Conservation (phyloP, 139 green algal genomes). For the Spirogloea muscicola region DNA sequence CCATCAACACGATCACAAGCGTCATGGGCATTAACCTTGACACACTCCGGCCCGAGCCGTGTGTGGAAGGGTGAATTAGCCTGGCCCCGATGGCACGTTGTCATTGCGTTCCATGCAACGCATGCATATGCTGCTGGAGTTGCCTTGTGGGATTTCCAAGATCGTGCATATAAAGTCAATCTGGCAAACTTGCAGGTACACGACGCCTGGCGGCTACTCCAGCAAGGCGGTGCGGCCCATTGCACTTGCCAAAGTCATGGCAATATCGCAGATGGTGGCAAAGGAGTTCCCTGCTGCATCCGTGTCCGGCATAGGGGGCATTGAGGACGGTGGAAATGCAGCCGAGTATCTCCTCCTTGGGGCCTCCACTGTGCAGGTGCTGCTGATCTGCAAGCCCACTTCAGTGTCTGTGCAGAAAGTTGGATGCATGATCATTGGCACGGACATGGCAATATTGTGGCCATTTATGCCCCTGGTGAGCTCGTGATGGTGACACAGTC, state of each 20-base stretch:
- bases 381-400: no score
- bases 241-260: constrained; percentile 81
- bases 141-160: neutral
- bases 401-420: no score
- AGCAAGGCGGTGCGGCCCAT: constrained; percentile 93
- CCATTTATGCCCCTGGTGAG: no score
- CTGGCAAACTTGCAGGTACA: constrained; percentile 64
- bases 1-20: constrained; percentile 80
- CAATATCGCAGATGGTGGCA: constrained; percentile 65
- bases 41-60: constrained; percentile 45
- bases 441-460: no score
- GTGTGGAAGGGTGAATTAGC: constrained; percentile 39
- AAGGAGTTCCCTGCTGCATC: constrained; percentile 57
- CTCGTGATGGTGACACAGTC: no score
- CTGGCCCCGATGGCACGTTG: neutral
- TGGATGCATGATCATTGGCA: no score
- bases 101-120: neutral
- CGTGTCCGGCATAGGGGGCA: constrained; percentile 72
- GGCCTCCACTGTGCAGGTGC: constrained; percentile 81
- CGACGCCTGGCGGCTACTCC: constrained; percentile 72
- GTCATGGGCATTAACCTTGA: constrained; percentile 93
- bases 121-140: neutral
- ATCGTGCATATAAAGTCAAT: constrained; percentile 7
- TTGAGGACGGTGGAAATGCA: constrained; percentile 86
- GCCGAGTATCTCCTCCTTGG: constrained; percentile 96